A percentile compares a stretch with the other conserved stretches of the same genome.
These are phyloP conservation scores for Coemansia sp. DNA, from an alignment of 192 early-diverging fungal species.

Conservation along the genomic window DNA sequence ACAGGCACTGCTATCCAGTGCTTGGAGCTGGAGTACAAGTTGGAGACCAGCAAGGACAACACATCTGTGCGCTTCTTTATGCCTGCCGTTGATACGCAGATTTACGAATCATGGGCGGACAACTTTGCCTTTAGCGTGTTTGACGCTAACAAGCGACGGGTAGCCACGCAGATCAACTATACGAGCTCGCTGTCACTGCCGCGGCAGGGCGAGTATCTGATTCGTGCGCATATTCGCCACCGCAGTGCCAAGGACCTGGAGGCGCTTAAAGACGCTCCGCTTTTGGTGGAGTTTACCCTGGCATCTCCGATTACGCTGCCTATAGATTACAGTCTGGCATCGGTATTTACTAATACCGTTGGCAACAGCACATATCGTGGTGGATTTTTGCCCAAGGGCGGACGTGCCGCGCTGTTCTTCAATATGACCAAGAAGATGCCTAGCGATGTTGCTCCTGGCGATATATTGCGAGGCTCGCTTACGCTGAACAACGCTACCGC, in stretches of 20 bases:
- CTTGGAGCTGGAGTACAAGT: conserved; percentile 73
- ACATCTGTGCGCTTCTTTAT: conserved; percentile 43
- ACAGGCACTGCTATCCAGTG: conserved; percentile 66
- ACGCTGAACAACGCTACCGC: conserved; percentile 43
- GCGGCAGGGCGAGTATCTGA: conserved; percentile 79
- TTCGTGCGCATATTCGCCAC: conserved; percentile 77
- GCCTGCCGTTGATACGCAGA: conserved; percentile 53
- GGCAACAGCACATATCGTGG: conserved; percentile 52
- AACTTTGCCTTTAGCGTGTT: conserved; percentile 66
- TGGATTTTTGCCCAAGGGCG: conserved; percentile 59
- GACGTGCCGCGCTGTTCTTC: conserved; percentile 46
- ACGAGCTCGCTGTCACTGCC: conserved; percentile 63
- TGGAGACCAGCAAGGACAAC: conserved; percentile 57
- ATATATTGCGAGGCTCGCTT: conserved; percentile 73
- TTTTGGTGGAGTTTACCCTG: conserved; percentile 65
- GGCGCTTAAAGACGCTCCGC: conserved; percentile 61
- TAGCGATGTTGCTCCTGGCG: conserved; percentile 72
- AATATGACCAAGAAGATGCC: conserved; percentile 38
- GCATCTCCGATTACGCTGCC: conserved; percentile 51
- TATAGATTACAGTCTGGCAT: conserved; percentile 28
- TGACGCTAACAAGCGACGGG: conserved; percentile 74
- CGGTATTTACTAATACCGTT: conserved; percentile 56
- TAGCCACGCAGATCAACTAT: conserved; percentile 72
- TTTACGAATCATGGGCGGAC: conserved; percentile 82
- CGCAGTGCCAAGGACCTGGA: conserved; percentile 69